A percentile compares a stretch with the other conserved stretches of the same genome.
phyloP scores from a whole-genome alignment of 208 protist genomes.

The Leishmania braziliensis region DNA sequence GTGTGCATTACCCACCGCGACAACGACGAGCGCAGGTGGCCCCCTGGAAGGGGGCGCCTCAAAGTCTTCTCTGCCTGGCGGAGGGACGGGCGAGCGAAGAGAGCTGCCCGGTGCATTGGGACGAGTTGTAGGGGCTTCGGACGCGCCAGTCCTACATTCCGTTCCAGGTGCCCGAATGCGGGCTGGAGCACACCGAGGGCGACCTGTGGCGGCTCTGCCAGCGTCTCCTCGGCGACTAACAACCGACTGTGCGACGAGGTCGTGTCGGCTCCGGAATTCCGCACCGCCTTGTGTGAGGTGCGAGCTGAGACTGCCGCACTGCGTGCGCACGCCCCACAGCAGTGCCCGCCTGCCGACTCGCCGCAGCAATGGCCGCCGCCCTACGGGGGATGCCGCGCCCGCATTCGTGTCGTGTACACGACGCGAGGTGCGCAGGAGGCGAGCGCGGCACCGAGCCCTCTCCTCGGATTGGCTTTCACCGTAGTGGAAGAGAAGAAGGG shows the following conservation, averaged over 20 bases:
- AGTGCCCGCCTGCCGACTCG: background rate
- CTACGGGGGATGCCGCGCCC: background rate
- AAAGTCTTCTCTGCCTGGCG: too few species aligned
- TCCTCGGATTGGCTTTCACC: background rate
- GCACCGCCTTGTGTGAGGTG: background rate
- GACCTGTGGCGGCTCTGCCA: too few species aligned
- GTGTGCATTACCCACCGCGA: background rate
- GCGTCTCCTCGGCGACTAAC: too few species aligned
- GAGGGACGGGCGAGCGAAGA: too few species aligned
- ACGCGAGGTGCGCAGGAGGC: background rate
- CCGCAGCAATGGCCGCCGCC: background rate
- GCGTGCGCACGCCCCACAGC: background rate
- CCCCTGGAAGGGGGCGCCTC: too few species aligned
- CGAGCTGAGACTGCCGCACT: background rate
- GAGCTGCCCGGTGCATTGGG: too few species aligned
- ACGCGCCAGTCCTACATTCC: too few species aligned
- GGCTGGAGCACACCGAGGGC: too few species aligned
- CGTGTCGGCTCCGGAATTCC: background rate
- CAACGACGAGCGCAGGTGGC: too few species aligned
- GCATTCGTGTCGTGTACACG: background rate
- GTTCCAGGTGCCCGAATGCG: too few species aligned
- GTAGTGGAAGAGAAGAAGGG: constrained; percentile 26
- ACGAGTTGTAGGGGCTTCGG: too few species aligned
- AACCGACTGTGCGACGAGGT: background rate
- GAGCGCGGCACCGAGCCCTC: background rate